Conservation (phyloP, 257 asterid species). For the Datura wrightii region DNA sequence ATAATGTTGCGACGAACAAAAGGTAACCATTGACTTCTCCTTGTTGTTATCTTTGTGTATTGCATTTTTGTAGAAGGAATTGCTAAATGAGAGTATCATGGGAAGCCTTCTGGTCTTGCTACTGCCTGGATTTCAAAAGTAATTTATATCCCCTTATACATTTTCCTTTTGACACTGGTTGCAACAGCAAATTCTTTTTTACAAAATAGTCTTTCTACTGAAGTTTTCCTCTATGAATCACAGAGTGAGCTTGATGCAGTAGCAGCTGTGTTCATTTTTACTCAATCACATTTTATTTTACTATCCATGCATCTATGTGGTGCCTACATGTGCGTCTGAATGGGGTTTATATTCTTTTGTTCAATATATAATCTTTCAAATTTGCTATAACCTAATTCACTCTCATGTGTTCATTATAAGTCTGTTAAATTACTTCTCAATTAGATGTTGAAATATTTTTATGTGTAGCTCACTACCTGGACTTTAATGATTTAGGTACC, state of each 20-base stretch:
- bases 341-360: not conserved
- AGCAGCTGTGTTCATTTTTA: constrained; percentile 24
- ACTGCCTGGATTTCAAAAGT: not conserved
- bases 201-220: not conserved
- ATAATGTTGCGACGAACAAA: constrained; percentile 98
- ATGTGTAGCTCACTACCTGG: constrained; percentile 39
- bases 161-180: constrained; percentile 14
- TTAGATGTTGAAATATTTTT: constrained; percentile 31
- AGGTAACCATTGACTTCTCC: constrained; percentile 52
- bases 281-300: constrained; percentile 22
- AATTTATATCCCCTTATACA: not conserved
- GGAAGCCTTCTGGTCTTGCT: constrained; percentile 19
- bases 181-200: not conserved
- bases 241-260: not conserved
- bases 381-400: not conserved
- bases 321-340: not conserved
- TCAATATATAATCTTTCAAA: not conserved
- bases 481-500: constrained; percentile 56
- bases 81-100: not conserved
- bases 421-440: constrained; percentile 27
- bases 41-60: not conserved
- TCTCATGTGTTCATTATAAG: not conserved
- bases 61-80: not conserved
- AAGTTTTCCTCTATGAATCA: not conserved
- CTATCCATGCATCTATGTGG: not conserved